A percentile compares a stretch with the other conserved stretches of the same genome.
Evolutionary conservation across 805 yeast species (phyloP).

Genomic region (Starmerella floris): DNA sequence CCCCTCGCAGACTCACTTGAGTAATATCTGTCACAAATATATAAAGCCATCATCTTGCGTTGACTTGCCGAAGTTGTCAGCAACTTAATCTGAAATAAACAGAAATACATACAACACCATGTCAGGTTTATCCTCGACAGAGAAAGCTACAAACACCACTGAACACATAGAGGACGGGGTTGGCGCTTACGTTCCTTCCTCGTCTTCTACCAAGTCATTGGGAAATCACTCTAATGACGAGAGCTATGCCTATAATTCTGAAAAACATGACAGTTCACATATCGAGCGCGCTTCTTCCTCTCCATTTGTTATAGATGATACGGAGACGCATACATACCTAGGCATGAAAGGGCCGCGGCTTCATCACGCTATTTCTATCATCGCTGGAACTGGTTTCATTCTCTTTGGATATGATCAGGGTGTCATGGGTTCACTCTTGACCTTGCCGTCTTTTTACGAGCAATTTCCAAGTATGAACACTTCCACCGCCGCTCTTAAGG

Average conservation of each 20-base stretch:
- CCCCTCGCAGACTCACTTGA: no score
- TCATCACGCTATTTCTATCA: slow-evolving; percentile 33
- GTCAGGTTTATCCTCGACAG: not conserved
- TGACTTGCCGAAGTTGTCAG: no score
- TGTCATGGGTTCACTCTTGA: slow-evolving; percentile 36
- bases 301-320: not conserved
- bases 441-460: slow-evolving; percentile 20
- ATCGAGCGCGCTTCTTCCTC: not conserved
- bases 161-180: not conserved
- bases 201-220: not conserved
- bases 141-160: not conserved
- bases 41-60: no score
- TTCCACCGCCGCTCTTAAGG: slow-evolving; percentile 2
- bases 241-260: not conserved
- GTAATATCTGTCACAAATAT: no score
- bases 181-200: not conserved
- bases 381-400: slow-evolving; percentile 50
- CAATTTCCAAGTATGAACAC: slow-evolving; percentile 17
- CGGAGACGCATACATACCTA: slow-evolving; percentile 1
- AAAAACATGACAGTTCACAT: not conserved
- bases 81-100: no score
- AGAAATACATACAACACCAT: no score
- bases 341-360: slow-evolving; percentile 9
- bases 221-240: not conserved
- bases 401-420: slow-evolving; percentile 74